Conservation (phyloP, 2,329 filamentous ascomycete genomes). For the Emmonsiellopsis sp. region DNA sequence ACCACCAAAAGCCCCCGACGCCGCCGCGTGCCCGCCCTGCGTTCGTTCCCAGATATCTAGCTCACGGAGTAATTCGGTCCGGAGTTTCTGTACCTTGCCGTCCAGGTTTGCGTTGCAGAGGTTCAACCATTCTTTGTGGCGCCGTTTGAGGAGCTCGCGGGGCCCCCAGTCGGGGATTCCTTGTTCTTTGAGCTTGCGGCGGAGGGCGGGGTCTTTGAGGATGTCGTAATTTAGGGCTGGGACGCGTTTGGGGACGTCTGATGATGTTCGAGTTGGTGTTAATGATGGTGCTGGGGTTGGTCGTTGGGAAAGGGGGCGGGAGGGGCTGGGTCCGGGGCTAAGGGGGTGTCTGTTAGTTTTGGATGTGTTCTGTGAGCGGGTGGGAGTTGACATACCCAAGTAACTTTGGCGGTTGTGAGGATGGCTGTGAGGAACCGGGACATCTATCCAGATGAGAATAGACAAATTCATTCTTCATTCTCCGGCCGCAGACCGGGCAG, state of each 20-base stretch:
- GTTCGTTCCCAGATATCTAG: constrained; percentile 81
- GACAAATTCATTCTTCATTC: constrained; percentile 72
- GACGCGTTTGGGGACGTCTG: constrained; percentile 49
- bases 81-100: constrained; percentile 61
- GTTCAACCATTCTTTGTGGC: constrained; percentile 90
- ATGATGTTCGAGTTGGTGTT: too few relatives aligned
- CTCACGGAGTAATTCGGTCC: constrained; percentile 64
- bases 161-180: constrained; percentile 65
- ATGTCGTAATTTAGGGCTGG: constrained; percentile 79
- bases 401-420: not conserved
- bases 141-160: constrained; percentile 61
- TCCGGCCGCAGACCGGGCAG: constrained; percentile 71
- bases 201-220: constrained; percentile 67
- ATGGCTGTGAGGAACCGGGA: constrained; percentile 23
- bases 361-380: not conserved
- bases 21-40: constrained; percentile 49
- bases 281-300: not conserved
- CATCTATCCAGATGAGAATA: constrained; percentile 72
- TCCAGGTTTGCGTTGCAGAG: constrained; percentile 98
- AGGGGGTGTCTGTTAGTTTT: not conserved
- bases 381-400: not conserved
- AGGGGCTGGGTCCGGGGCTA: not conserved
- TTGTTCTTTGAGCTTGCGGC: constrained; percentile 72
- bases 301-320: not conserved
- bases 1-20: not conserved